A percentile compares a stretch with the other conserved stretches of the same genome.
Conservation (phyloP, 2,329 filamentous ascomycete species). For the Rutstroemia sydowiana region DNA sequence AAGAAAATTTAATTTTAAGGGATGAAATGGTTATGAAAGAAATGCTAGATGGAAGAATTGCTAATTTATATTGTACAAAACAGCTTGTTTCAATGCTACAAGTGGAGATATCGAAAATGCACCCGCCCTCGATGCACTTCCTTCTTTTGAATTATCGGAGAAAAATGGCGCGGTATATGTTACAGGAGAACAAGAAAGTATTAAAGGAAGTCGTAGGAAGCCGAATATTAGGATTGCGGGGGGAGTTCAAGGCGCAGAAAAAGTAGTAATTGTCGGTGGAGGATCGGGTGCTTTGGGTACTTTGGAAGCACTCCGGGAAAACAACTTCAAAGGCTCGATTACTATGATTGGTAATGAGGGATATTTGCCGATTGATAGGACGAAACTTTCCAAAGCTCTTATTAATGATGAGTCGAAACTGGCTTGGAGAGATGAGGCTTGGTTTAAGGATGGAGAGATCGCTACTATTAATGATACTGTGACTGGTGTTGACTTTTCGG, state of each 20-base stretch:
- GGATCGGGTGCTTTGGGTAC: constrained; percentile 78
- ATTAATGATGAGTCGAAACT: constrained; percentile 75
- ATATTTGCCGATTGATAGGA: constrained; percentile 82
- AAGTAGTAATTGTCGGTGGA: constrained; percentile 80
- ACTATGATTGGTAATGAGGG: constrained; percentile 81
- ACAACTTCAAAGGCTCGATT: constrained; percentile 71
- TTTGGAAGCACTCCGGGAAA: constrained; percentile 73
- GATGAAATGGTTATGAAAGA: no score
- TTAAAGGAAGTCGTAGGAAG: constrained; percentile 69
- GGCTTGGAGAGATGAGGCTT: constrained; percentile 67
- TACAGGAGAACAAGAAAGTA: constrained; percentile 66
- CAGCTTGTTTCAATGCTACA: constrained; percentile 84
- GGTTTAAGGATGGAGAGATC: constrained; percentile 60
- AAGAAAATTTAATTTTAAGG: no score
- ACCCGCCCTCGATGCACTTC: constrained; percentile 79
- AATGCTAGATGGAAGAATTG: no score
- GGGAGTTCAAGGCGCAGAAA: constrained; percentile 45
- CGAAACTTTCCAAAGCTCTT: constrained; percentile 91
- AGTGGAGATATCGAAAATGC: constrained; percentile 95
- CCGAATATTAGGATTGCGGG: constrained; percentile 66
- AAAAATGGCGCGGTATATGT: constrained; percentile 81
- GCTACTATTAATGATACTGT: constrained; percentile 58
- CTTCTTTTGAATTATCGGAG: constrained; percentile 73
- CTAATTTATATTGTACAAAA: no score
- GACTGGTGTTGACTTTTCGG: constrained; percentile 66